phyloP scores from a whole-genome alignment of 495 filamentous ascomycete genomes.

The Talaromyces trachyspermus region DNA sequence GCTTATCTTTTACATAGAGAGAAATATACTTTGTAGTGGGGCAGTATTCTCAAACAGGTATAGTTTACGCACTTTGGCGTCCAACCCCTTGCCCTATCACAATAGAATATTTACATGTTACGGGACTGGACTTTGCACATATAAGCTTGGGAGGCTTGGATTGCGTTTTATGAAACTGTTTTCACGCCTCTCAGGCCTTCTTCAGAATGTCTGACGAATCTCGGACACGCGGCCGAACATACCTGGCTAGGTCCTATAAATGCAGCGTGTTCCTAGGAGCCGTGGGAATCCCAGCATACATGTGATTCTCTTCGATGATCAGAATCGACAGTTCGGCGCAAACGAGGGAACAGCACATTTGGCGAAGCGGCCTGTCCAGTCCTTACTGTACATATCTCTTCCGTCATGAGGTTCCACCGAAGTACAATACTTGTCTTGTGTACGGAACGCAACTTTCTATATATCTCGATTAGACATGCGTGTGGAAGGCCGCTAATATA shows the following conservation, averaged over 20 bases:
- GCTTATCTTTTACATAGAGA: not conserved
- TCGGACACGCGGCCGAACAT: not conserved
- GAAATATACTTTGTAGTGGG: not conserved
- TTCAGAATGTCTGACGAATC: not conserved
- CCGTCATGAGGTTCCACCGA: not conserved
- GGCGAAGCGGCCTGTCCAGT: too few species aligned
- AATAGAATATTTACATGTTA: too few species aligned
- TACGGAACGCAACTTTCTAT: not conserved
- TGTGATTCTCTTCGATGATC: not conserved
- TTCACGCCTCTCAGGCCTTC: not conserved
- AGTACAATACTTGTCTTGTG: conserved; percentile 1
- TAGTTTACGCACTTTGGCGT: conserved; percentile 6
- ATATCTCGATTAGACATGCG: too few species aligned
- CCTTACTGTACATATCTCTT: not conserved
- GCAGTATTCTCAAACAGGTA: not conserved
- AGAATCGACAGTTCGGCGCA: not conserved
- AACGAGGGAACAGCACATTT: not conserved
- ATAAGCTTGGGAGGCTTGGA: not conserved
- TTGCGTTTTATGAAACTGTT: not conserved
- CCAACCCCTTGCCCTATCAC: not conserved
- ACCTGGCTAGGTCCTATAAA: not conserved
- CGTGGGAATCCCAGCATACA: too few species aligned
- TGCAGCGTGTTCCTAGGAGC: conserved; percentile 2
- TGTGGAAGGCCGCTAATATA: too few species aligned
- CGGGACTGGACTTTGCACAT: too few species aligned